phyloP scores from a whole-genome alignment of 2,329 filamentous ascomycete species.

The Sarocladiaceae sp. region DNA sequence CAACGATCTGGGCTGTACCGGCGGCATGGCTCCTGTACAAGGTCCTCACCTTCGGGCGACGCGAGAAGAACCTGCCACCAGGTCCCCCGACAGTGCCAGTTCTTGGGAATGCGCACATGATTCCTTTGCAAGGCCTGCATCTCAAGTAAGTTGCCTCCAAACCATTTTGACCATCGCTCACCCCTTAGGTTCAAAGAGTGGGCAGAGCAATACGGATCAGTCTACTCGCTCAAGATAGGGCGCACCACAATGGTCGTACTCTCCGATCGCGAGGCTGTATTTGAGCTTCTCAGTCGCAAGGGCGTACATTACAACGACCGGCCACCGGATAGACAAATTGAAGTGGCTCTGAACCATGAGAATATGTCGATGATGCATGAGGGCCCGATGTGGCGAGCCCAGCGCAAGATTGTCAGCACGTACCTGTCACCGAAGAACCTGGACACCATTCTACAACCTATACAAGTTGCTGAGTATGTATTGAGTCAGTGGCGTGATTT shows the following conservation, averaged over 20 bases:
- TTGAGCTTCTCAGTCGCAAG: conserved; percentile 38
- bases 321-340: conserved; percentile 17
- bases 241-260: conserved; percentile 33
- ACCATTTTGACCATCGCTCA: no score
- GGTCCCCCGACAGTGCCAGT: conserved; percentile 1
- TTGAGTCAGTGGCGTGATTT: no score
- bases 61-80: conserved; percentile 1
- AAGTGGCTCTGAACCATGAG: not conserved
- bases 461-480: conserved; percentile 3
- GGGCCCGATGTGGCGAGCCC: not conserved
- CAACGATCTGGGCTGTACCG: not conserved
- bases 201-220: conserved; percentile 34
- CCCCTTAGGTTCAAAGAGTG: conserved; percentile 35
- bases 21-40: not conserved
- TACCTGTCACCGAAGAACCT: conserved; percentile 3
- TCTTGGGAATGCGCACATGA: not conserved
- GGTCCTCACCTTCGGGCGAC: not conserved
- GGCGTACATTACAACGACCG: conserved; percentile 35
- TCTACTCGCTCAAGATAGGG: conserved; percentile 37
- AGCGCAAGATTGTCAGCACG: conserved; percentile 3
- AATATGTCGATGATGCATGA: not conserved
- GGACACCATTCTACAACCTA: not conserved
- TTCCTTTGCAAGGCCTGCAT: not conserved
- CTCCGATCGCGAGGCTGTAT: conserved; percentile 30
- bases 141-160: conserved; percentile 4